These are phyloP conservation scores for Puccinia horiana DNA, from an alignment of 1,284 basidiomycete species.

Conservation along the genomic window DNA sequence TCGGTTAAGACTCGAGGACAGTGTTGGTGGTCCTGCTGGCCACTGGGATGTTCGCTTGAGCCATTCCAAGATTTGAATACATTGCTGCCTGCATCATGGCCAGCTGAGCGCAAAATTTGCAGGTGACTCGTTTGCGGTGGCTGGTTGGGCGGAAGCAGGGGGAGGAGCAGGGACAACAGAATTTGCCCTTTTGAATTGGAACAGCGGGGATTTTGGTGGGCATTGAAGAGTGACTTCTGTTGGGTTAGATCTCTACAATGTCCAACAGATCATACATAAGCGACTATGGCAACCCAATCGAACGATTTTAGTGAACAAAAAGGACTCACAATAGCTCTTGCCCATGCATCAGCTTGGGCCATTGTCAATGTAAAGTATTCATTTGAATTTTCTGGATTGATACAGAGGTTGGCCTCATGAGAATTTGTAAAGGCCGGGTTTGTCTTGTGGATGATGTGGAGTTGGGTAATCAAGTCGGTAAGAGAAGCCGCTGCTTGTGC, in stretches of 20 bases:
- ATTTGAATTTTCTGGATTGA: not conserved
- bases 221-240: not conserved
- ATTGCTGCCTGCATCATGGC: too few relatives aligned
- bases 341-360: not conserved
- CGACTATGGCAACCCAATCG: not conserved
- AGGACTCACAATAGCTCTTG: not conserved
- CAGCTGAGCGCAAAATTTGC: too few relatives aligned
- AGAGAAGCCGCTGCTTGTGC: not conserved
- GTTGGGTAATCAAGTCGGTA: not conserved
- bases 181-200: not conserved
- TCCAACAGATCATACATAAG: too few relatives aligned
- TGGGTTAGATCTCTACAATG: not conserved
- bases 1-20: too few relatives aligned
- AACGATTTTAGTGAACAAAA: too few relatives aligned
- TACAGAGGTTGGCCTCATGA: not conserved
- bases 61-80: too few relatives aligned
- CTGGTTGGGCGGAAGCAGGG: too few relatives aligned
- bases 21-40: too few relatives aligned
- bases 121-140: too few relatives aligned
- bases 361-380: slow-evolving; percentile 8
- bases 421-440: not conserved
- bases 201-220: slow-evolving; percentile 12
- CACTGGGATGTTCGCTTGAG: too few relatives aligned
- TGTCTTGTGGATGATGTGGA: not conserved
- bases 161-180: too few relatives aligned